Evolutionary conservation across 495 filamentous ascomycete species (phyloP).

Genomic region (Hyaloscypha hepaticicola): DNA sequence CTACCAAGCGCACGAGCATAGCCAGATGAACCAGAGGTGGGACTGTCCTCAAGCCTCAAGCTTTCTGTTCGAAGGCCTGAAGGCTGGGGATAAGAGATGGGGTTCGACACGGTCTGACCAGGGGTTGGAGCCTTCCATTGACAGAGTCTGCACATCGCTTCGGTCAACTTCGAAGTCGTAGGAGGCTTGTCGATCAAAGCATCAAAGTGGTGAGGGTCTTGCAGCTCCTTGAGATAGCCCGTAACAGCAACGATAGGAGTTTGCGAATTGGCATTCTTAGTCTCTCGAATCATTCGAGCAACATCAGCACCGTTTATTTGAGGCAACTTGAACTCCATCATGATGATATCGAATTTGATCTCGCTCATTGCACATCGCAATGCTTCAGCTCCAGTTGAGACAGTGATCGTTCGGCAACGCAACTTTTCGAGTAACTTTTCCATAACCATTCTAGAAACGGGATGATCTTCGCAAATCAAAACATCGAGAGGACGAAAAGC

Average conservation of each 20-base stretch:
- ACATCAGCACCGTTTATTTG: conserved; percentile 93
- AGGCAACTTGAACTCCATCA: conserved; percentile 94
- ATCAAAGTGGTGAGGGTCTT: conserved; percentile 91
- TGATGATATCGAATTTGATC: conserved; percentile 94
- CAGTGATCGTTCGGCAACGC: conserved; percentile 90
- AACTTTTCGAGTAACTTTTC: conserved; percentile 94
- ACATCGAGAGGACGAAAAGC: conserved; percentile 89
- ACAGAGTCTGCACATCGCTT: conserved; percentile 81
- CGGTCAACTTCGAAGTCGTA: conserved; percentile 80
- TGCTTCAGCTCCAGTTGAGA: conserved; percentile 83
- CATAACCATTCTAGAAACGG: conserved; percentile 96
- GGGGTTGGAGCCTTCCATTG: conserved; percentile 82
- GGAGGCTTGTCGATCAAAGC: conserved; percentile 94
- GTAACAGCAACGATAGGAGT: conserved; percentile 98
- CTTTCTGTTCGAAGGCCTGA: conserved; percentile 62
- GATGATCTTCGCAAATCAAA: conserved; percentile 96
- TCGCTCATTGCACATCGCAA: conserved; percentile 90
- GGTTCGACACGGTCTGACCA: conserved; percentile 42
- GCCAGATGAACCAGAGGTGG: conserved; percentile 76
- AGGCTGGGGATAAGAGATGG: conserved; percentile 54
- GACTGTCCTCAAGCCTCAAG: conserved; percentile 70
- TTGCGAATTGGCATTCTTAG: conserved; percentile 87
- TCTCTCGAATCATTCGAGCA: conserved; percentile 94
- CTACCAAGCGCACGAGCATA: conserved; percentile 66
- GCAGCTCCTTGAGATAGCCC: conserved; percentile 93